A percentile compares a stretch with the other conserved stretches of the same genome.
Evolutionary conservation across 192 early-diverging fungal genomes (phyloP).

Genomic region (Coemansia furcata): DNA sequence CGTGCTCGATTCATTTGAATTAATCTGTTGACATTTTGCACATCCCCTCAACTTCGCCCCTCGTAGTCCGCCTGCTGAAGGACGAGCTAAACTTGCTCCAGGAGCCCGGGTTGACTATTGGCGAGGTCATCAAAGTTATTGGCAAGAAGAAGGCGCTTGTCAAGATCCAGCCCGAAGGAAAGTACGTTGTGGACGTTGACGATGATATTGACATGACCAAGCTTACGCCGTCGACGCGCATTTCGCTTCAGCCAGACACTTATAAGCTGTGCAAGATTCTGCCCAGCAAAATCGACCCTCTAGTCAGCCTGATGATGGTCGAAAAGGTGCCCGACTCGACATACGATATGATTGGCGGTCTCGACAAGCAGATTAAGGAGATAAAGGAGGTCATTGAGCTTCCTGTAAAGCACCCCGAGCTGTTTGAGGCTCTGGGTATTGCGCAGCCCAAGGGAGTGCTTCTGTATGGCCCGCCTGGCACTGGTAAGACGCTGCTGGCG

Average conservation of each 20-base stretch:
- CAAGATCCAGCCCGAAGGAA: constrained; percentile 95
- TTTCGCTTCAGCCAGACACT: constrained; percentile 89
- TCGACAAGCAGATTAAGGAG: constrained; percentile 99
- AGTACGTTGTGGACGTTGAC: constrained; percentile 96
- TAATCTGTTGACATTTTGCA: background rate
- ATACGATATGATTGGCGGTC: constrained; percentile 98
- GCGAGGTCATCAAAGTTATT: constrained; percentile 98
- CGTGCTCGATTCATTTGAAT: background rate
- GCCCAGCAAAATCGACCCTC: constrained; percentile 98
- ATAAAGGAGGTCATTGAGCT: constrained; percentile 99
- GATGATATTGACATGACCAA: constrained; percentile 85
- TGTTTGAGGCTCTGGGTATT: constrained; percentile 97
- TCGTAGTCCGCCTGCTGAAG: constrained; percentile 84
- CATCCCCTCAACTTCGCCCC: background rate
- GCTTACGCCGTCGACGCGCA: constrained; percentile 89
- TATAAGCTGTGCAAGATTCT: constrained; percentile 93
- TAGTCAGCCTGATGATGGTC: constrained; percentile 99
- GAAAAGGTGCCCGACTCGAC: constrained; percentile 99
- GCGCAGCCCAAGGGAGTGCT: constrained; percentile 99
- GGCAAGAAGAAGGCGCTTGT: constrained; percentile 94
- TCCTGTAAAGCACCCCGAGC: constrained; percentile 98
- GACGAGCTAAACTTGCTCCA: constrained; percentile 97
- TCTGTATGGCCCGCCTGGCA: constrained; percentile 86
- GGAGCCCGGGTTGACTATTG: constrained; percentile 93
- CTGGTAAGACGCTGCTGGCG: constrained; percentile 84